A percentile compares a stretch with the other conserved stretches of the same genome.
These are phyloP conservation scores for Ensete glaucum DNA, from an alignment of 176 grass and related monocot genomes.

Conservation along the genomic window DNA sequence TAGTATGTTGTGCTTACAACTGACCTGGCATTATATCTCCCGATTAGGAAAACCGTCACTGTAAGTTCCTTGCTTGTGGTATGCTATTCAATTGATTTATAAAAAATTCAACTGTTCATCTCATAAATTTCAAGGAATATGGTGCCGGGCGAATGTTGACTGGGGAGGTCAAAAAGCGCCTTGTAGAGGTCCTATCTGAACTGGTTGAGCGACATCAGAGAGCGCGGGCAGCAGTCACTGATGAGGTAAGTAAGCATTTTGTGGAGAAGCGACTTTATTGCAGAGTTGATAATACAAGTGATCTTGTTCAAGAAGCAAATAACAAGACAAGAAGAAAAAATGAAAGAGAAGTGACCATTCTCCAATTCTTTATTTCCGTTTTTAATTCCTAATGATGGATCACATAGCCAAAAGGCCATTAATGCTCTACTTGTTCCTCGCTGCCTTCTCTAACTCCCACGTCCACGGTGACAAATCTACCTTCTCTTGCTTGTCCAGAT, in stretches of 20 bases:
- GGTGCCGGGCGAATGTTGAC: conserved; percentile 73
- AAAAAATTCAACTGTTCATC: not conserved
- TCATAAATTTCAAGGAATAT: conserved; percentile 52
- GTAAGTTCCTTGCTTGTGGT: not conserved
- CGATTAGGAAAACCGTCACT: too few species aligned
- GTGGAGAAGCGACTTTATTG: too few species aligned
- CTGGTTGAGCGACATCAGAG: conserved; percentile 69
- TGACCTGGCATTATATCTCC: too few species aligned
- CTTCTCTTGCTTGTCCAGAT: conserved; percentile 28
- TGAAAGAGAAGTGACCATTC: too few species aligned
- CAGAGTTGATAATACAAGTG: too few species aligned
- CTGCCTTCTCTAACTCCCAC: not conserved
- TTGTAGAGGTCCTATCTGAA: conserved; percentile 47
- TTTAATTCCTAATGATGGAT: too few species aligned
- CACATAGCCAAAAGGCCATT: too few species aligned
- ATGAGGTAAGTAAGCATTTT: conserved; percentile 44
- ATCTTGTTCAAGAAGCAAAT: too few species aligned
- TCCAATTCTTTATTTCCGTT: too few species aligned
- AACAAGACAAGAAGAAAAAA: too few species aligned
- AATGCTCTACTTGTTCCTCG: too few species aligned
- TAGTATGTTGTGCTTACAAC: too few species aligned
- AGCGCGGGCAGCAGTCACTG: conserved; percentile 55
- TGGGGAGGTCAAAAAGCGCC: conserved; percentile 66
- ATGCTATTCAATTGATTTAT: not conserved
- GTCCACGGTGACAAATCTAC: not conserved